phyloP scores from a whole-genome alignment of 169 alveolate species.

The Nephromyces sp. region DNA sequence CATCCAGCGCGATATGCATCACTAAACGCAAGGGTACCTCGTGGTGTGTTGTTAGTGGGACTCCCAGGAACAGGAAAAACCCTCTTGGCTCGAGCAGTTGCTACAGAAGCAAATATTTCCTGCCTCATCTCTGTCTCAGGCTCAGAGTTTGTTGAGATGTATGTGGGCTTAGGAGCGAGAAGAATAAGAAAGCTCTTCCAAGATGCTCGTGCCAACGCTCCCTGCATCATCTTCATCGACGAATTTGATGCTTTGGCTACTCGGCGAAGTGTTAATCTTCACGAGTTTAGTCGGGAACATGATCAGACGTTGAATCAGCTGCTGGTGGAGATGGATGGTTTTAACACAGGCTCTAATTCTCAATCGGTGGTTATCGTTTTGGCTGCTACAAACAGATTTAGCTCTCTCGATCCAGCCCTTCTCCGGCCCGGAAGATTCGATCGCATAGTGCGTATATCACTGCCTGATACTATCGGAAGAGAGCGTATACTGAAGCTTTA shows the following conservation, averaged over 20 bases:
- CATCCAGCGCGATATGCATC: slow-evolving; percentile 72
- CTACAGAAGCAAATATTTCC: slow-evolving; percentile 95
- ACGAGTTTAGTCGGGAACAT: too few species aligned
- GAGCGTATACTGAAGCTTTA: neutral
- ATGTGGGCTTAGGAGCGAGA: slow-evolving; percentile 97
- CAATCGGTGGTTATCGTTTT: slow-evolving; percentile 85
- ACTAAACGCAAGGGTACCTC: slow-evolving; percentile 91
- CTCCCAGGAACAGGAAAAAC: slow-evolving; percentile 98
- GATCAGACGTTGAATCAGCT: slow-evolving; percentile 92
- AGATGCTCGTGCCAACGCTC: slow-evolving; percentile 43
- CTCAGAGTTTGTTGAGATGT: slow-evolving; percentile 94
- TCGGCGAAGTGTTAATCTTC: too few species aligned
- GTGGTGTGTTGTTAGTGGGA: slow-evolving; percentile 92
- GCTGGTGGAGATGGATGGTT: slow-evolving; percentile 98
- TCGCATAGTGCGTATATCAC: slow-evolving; percentile 71
- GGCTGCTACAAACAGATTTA: slow-evolving; percentile 73
- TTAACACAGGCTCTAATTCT: slow-evolving; percentile 68
- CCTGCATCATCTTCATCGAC: slow-evolving; percentile 6
- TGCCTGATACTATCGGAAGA: slow-evolving; percentile 57
- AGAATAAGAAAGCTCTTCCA: slow-evolving; percentile 72
- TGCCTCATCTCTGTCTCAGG: slow-evolving; percentile 88
- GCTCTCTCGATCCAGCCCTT: slow-evolving; percentile 61
- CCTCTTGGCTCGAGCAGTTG: slow-evolving; percentile 85
- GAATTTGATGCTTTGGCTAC: neutral
- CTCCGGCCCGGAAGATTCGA: slow-evolving; percentile 83